Evolutionary conservation across 1,284 basidiomycete species (phyloP).

Genomic region (Ceraceosorus guamensis): DNA sequence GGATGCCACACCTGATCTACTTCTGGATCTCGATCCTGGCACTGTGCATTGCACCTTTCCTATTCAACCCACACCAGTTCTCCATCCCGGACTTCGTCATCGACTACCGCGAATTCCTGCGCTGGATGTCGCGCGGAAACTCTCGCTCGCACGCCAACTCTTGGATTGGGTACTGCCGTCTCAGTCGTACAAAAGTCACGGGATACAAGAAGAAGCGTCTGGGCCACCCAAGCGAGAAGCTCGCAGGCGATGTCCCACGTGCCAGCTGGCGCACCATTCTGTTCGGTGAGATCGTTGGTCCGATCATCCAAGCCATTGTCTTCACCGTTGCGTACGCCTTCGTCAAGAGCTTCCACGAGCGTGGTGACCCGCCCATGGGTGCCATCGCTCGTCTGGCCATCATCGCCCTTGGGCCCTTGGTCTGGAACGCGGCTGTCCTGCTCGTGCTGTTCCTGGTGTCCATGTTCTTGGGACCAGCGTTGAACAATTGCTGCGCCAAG

Average conservation of each 20-base stretch:
- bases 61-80: slow-evolving; percentile 49
- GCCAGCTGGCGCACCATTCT: slow-evolving; percentile 47
- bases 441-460: slow-evolving; percentile 80
- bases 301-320: slow-evolving; percentile 43
- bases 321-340: slow-evolving; percentile 47
- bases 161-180: slow-evolving; percentile 49
- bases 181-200: slow-evolving; percentile 47
- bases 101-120: slow-evolving; percentile 48
- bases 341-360: slow-evolving; percentile 45
- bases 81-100: slow-evolving; percentile 47
- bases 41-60: slow-evolving; percentile 46
- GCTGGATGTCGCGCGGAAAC: slow-evolving; percentile 49
- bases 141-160: slow-evolving; percentile 48
- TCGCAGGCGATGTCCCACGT: slow-evolving; percentile 45
- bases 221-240: slow-evolving; percentile 48
- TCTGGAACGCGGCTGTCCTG: slow-evolving; percentile 86
- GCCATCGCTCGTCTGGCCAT: slow-evolving; percentile 86
- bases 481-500: slow-evolving; percentile 59
- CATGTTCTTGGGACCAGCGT: slow-evolving; percentile 82
- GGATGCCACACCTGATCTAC: slow-evolving; percentile 49
- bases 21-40: slow-evolving; percentile 48
- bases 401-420: slow-evolving; percentile 86
- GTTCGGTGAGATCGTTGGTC: slow-evolving; percentile 42
- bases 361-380: slow-evolving; percentile 51
- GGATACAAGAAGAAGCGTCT: slow-evolving; percentile 49